A percentile compares a stretch with the other conserved stretches of the same genome.
These are phyloP conservation scores for Penicillium sp. DNA, from an alignment of 2,329 filamentous ascomycete species.

Conservation along the genomic window DNA sequence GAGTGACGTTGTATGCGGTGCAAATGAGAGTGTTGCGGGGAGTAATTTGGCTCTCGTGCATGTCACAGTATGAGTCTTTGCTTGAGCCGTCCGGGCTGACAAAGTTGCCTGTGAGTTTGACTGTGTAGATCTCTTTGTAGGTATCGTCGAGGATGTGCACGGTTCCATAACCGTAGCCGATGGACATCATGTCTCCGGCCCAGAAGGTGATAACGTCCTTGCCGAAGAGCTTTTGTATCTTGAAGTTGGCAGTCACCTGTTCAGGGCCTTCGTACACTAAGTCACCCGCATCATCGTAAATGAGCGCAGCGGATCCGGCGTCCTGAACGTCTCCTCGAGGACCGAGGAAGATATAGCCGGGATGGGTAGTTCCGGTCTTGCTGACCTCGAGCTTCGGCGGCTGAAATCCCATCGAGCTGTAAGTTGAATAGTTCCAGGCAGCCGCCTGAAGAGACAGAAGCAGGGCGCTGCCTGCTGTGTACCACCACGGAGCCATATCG, in stretches of 20 bases:
- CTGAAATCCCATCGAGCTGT: too few relatives aligned
- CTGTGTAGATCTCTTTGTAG: constrained; percentile 34
- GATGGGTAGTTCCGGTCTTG: too few relatives aligned
- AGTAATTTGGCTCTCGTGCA: constrained; percentile 37
- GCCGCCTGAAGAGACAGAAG: too few relatives aligned
- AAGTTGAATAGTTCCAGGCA: too few relatives aligned
- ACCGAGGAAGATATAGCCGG: constrained; percentile 28
- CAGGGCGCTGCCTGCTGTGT: too few relatives aligned
- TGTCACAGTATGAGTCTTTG: constrained; percentile 32
- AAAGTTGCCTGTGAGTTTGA: constrained; percentile 27
- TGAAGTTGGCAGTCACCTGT: constrained; percentile 34
- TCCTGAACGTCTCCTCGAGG: constrained; percentile 27
- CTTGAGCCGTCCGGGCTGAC: constrained; percentile 25
- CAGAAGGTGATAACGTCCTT: constrained; percentile 38
- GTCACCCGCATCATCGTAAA: constrained; percentile 36
- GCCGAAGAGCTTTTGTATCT: constrained; percentile 34
- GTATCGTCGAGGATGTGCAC: constrained; percentile 35
- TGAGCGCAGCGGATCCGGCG: constrained; percentile 32
- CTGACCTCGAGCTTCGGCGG: too few relatives aligned
- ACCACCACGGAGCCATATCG: constrained; percentile 15
- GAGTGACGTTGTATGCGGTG: constrained; percentile 37
- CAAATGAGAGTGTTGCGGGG: constrained; percentile 34
- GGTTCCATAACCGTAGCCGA: constrained; percentile 32
- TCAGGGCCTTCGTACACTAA: constrained; percentile 37
- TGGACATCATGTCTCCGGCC: constrained; percentile 31